Conservation (phyloP, 1,139 yeast species). For the Protomyces gravidus region DNA sequence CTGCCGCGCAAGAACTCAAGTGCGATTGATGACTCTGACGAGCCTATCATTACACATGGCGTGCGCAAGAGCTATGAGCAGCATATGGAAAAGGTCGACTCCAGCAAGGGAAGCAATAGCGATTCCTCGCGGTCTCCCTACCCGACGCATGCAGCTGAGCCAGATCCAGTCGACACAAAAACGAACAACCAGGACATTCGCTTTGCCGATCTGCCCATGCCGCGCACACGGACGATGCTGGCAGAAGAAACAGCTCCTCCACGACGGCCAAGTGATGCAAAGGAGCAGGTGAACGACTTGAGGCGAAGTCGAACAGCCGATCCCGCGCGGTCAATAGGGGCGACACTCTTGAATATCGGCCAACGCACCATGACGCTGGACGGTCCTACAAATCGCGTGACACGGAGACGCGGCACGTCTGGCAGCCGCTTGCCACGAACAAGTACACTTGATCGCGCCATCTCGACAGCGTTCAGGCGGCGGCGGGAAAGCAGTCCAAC, state of each 20-base stretch:
- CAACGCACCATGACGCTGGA: conserved; percentile 52
- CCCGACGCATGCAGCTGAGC: conserved; percentile 2
- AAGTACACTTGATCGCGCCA: conserved; percentile 36
- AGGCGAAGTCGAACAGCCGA: conserved; percentile 4
- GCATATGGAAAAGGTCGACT: not conserved
- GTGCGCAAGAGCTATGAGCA: not conserved
- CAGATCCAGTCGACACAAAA: not conserved
- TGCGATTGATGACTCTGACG: not conserved
- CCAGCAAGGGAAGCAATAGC: conserved; percentile 1
- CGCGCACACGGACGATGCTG: conserved; percentile 35
- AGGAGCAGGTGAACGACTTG: conserved; percentile 1
- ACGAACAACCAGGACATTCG: conserved; percentile 39
- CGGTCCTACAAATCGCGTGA: conserved; percentile 32
- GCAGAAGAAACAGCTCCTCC: not conserved
- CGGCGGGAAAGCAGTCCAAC: conserved; percentile 27
- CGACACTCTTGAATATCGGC: conserved; percentile 38
- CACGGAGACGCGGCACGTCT: conserved; percentile 8
- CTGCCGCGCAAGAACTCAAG: not conserved
- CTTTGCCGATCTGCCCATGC: conserved; percentile 48
- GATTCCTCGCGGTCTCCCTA: not conserved
- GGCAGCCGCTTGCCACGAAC: conserved; percentile 31
- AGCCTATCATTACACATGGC: not conserved
- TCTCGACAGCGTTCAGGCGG: conserved; percentile 28
- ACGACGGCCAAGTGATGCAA: not conserved
- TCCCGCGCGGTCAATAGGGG: conserved; percentile 4